Base-by-base conservation (phyloP, 805 yeast species). In the Yarrowia bubula region DNA sequence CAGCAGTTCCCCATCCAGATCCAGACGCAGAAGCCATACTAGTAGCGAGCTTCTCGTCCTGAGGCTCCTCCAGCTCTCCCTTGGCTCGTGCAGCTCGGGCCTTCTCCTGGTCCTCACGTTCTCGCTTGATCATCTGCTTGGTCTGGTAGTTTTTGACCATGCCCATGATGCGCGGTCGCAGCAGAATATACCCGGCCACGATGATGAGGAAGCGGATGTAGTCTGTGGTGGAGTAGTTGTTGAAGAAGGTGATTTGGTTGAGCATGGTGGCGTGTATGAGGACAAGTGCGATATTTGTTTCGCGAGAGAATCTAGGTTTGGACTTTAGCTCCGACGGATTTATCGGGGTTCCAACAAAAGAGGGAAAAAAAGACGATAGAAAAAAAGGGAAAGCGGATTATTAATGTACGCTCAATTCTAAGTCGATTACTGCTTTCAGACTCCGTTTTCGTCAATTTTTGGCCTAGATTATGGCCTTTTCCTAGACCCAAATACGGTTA, bases 11-110 rank as follows among this genome's bases (percentile, higher is more conserved):
- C 65, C 65, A 61, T 4, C 65, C 65, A 7, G 55, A 33, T 8
- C 65, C 65, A 7, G 65, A 15, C 5, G 58, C 65, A 15, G 72
- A 91, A 91, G 68, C 98, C 97, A 72, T 89, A 83, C 71, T 91
- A 89, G 73, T 87, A 88, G 7, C 98, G 97, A 8, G 22, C 22
- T 58, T 58, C 10, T 58, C 64, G 39, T 44, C 42, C 5, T 37
- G 39, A 11, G 57, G 55, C 18, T 32, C 47, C 57, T 61, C 65
- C 9, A 37, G 32, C 47, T 47, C 57, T 3, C 33, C 57, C 32
- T 39, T 28, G 31, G 51, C 51, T 17, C 51, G 43, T 31, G 22
- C 28, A 10, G 50, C 51, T 22, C 33, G 41, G 9, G 51, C 18
- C 51, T 43, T 37, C 22, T 43, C 51, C 22, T 15, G 32, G 22